Conservation (phyloP, 2,329 filamentous ascomycete genomes). For the Diaporthe sp. region DNA sequence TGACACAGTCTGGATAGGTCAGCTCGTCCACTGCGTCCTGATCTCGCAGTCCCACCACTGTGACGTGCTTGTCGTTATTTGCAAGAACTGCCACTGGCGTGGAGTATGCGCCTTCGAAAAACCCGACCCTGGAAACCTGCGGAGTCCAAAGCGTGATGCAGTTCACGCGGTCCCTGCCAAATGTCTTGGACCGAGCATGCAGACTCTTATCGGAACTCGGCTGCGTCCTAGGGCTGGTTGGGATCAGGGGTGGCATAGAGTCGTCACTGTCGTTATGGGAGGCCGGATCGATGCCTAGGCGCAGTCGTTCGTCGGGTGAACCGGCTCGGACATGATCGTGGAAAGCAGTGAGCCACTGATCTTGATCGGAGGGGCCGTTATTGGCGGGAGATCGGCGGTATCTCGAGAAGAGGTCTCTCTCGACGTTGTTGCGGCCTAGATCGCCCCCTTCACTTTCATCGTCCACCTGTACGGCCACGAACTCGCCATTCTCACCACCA, state of each 20-base stretch:
- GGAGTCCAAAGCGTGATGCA: conserved; percentile 76
- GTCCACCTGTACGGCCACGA: conserved; percentile 80
- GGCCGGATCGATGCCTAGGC: conserved; percentile 41
- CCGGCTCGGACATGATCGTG: conserved; percentile 38
- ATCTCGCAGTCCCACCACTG: conserved; percentile 82
- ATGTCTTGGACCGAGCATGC: conserved; percentile 64
- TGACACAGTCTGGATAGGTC: conserved; percentile 86
- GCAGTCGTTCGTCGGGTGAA: conserved; percentile 35
- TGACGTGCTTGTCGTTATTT: conserved; percentile 93
- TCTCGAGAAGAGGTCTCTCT: conserved; percentile 50
- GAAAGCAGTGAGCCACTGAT: conserved; percentile 46
- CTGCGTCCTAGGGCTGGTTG: conserved; percentile 41
- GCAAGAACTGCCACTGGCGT: conserved; percentile 78
- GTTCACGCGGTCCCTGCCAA: conserved; percentile 74
- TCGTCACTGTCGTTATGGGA: conserved; percentile 46
- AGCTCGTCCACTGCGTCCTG: conserved; percentile 76
- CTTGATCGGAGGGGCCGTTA: conserved; percentile 18
- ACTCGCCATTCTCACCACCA: conserved; percentile 89
- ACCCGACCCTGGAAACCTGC: conserved; percentile 50
- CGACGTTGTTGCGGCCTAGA: conserved; percentile 47
- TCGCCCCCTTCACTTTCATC: conserved; percentile 50
- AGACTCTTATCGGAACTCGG: conserved; percentile 58
- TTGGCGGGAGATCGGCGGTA: conserved; percentile 21
- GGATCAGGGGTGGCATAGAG: conserved; percentile 44
- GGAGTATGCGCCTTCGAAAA: conserved; percentile 57